Evolutionary conservation across 2,329 filamentous ascomycete genomes (phyloP).

Genomic region (Lachnellula hyalina): DNA sequence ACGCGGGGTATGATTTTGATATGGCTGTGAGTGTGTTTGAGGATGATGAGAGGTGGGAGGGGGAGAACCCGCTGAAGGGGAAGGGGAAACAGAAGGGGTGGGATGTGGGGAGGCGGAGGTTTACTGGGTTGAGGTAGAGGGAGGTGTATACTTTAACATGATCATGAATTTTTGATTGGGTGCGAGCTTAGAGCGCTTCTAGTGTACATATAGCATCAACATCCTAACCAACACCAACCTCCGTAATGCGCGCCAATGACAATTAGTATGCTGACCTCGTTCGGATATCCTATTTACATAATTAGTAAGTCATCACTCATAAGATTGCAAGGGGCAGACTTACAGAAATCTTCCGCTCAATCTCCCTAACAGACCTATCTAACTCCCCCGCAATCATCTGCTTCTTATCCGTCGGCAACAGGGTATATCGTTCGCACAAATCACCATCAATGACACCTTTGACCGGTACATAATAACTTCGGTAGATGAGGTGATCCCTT

Average conservation of each 20-base stretch:
- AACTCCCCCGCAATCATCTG: conserved; percentile 90
- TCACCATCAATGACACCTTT: conserved; percentile 98
- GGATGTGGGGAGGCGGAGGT: conserved; percentile 28
- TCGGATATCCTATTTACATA: conserved; percentile 44
- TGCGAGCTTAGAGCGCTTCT: conserved; percentile 9
- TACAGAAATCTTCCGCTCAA: conserved; percentile 89
- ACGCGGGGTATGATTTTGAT: conserved; percentile 61
- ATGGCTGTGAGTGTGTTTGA: conserved; percentile 58
- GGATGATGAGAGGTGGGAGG: conserved; percentile 73
- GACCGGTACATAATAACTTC: conserved; percentile 91
- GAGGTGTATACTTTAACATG: conserved; percentile 1
- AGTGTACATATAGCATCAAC: conserved; percentile 20
- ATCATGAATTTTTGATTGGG: conserved; percentile 17
- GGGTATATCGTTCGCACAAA: conserved; percentile 83
- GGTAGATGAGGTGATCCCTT: conserved; percentile 90
- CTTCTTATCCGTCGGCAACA: conserved; percentile 83
- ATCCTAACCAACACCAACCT: neutral
- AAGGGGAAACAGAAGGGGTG: conserved; percentile 37
- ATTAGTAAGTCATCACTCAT: conserved; percentile 15
- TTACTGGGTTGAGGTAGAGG: conserved; percentile 20
- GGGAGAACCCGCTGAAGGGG: conserved; percentile 53
- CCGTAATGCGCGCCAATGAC: neutral
- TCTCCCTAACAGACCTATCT: conserved; percentile 84
- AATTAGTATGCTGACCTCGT: conserved; percentile 48
- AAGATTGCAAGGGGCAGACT: conserved; percentile 23